Evolutionary conservation across 169 alveolate genomes (phyloP).

Genomic region (Cryptosporidium sp.): DNA sequence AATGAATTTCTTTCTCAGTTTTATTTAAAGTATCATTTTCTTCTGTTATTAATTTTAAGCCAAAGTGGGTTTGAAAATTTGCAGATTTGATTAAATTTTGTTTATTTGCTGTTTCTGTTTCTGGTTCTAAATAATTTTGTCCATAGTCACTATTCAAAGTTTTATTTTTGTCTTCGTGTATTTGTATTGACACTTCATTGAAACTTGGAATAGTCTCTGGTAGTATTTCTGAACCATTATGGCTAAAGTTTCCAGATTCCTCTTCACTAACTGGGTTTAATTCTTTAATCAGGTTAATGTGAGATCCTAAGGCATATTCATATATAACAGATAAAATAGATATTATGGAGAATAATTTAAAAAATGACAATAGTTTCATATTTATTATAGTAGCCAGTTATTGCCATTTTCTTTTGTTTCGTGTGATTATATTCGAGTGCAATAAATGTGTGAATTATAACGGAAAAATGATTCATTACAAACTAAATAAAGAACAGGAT

Average conservation of each 20-base stretch:
- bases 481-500: neutral
- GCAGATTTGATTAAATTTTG: neutral
- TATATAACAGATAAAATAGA: neutral
- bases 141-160: neutral
- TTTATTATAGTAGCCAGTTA: neutral
- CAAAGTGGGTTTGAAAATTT: neutral
- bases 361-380: neutral
- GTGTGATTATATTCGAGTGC: neutral
- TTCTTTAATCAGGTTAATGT: neutral
- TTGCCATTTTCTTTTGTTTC: neutral
- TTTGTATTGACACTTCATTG: neutral
- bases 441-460: neutral
- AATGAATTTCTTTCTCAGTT: neutral
- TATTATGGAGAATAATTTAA: neutral
- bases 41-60: neutral
- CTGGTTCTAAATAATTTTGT: neutral
- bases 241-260: neutral
- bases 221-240: neutral
- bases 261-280: too few species aligned
- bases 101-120: neutral
- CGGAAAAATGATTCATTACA: neutral
- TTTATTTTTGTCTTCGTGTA: too few species aligned
- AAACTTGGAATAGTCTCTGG: neutral
- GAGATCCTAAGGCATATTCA: neutral
- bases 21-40: neutral